Conservation (phyloP, 2,329 filamentous ascomycete genomes). For the Cladosporium sp. region DNA sequence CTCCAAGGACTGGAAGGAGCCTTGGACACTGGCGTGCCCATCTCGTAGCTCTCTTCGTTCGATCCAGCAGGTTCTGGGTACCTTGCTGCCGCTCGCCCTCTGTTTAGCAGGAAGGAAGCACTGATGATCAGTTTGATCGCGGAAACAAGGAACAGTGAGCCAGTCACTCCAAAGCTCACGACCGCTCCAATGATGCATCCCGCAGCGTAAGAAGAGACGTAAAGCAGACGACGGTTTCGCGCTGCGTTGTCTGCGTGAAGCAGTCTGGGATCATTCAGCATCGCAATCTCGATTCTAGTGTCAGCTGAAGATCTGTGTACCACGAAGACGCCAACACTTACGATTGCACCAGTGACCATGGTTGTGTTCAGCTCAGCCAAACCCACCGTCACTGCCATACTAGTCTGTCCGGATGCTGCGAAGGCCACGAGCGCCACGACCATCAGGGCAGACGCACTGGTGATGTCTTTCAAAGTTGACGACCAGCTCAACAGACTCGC, state of each 20-base stretch:
- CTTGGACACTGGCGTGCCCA: conserved; percentile 23
- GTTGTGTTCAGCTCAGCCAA: conserved; percentile 31
- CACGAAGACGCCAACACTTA: not conserved
- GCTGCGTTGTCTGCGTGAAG: conserved; percentile 22
- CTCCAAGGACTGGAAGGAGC: conserved; percentile 24
- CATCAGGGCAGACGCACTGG: conserved; percentile 11
- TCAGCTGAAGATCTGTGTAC: not conserved
- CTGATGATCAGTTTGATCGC: conserved; percentile 26
- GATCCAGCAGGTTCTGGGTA: not conserved
- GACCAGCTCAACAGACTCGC: conserved; percentile 14
- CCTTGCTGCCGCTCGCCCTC: conserved; percentile 4
- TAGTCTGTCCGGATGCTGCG: conserved; percentile 26
- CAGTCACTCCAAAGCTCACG: conserved; percentile 5
- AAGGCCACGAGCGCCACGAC: conserved; percentile 25
- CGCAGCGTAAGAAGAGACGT: conserved; percentile 23
- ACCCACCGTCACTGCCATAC: conserved; percentile 25
- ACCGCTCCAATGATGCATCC: conserved; percentile 28
- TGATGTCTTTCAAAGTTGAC: not conserved
- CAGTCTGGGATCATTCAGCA: conserved; percentile 24
- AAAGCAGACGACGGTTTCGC: conserved; percentile 15
- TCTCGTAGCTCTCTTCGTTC: not conserved
- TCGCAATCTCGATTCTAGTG: conserved; percentile 14
- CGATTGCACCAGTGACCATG: conserved; percentile 31
- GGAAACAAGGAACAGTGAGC: conserved; percentile 25
- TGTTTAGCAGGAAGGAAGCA: conserved; percentile 30